Conservation (phyloP, 805 yeast genomes). For the Metschnikowia gruessii region DNA sequence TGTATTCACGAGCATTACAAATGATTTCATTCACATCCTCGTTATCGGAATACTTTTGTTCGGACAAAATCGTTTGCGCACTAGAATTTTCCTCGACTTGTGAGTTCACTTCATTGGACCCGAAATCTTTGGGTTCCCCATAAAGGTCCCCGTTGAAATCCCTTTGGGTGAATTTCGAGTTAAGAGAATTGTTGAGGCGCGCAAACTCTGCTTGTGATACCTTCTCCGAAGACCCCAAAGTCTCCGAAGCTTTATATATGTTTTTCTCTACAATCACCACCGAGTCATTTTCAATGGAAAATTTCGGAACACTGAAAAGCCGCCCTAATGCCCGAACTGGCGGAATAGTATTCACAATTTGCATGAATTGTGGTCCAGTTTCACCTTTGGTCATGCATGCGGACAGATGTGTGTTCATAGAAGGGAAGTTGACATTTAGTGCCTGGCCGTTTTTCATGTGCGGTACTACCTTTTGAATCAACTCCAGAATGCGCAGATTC, state of each 20-base stretch:
- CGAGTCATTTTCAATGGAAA: not conserved
- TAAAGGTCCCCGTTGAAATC: too few species aligned
- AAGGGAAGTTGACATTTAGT: conserved; percentile 30
- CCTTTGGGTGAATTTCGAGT: too few species aligned
- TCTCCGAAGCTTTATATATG: conserved; percentile 6
- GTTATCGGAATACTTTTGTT: not conserved
- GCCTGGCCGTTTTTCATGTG: conserved; percentile 10
- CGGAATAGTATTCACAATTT: conserved; percentile 2
- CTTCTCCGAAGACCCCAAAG: conserved; percentile 1
- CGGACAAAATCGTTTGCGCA: not conserved
- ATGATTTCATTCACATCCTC: not conserved
- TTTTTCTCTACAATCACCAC: not conserved
- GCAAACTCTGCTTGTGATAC: conserved; percentile 7
- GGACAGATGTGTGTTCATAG: conserved; percentile 25
- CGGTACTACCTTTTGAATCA: conserved; percentile 20
- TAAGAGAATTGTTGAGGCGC: conserved; percentile 7
- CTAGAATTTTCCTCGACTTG: not conserved
- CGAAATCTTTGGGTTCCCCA: too few species aligned
- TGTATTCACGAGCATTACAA: conserved; percentile 6
- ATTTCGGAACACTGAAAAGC: conserved; percentile 11
- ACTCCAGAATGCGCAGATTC: conserved; percentile 22
- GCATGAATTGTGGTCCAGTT: conserved; percentile 11
- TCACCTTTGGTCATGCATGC: conserved; percentile 20
- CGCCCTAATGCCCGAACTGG: conserved; percentile 5
- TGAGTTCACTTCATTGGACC: not conserved